Percentiles rank a stretch among this genome's conserved stretches.
phyloP scores from a whole-genome alignment of 1,284 basidiomycete genomes.

The Irpex lacteus region DNA sequence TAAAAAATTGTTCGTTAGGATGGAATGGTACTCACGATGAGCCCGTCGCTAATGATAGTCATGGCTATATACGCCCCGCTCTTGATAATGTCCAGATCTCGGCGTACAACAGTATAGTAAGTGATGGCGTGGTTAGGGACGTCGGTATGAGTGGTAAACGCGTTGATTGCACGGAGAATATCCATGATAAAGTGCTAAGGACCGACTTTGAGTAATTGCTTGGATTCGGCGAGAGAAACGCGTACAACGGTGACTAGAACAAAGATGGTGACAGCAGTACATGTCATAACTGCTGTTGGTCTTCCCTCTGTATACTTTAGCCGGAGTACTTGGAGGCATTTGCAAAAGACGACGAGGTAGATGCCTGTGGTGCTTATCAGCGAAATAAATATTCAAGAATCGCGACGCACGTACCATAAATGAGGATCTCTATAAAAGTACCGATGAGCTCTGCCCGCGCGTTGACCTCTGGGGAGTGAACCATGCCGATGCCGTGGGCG shows the following conservation, averaged over 20 bases:
- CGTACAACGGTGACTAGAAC: constrained; percentile 10
- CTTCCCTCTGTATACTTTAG: constrained; percentile 6
- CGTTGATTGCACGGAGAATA: constrained; percentile 7
- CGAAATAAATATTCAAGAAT: neutral
- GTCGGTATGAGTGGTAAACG: constrained; percentile 12
- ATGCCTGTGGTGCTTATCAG: neutral
- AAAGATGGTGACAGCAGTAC: constrained; percentile 9
- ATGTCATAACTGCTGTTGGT: constrained; percentile 3
- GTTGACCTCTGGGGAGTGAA: neutral
- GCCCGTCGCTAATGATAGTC: constrained; percentile 10
- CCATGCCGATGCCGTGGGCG: neutral
- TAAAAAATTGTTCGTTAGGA: too few species aligned
- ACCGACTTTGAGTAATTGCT: neutral
- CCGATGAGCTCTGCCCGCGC: constrained; percentile 11
- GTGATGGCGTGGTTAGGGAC: constrained; percentile 7
- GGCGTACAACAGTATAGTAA: constrained; percentile 11
- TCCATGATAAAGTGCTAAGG: constrained; percentile 13
- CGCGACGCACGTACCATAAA: constrained; percentile 7
- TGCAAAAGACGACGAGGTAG: constrained; percentile 10
- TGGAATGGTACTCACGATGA: constrained; percentile 6
- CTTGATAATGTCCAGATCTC: constrained; percentile 13
- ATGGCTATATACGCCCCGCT: constrained; percentile 13
- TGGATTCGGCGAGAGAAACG: neutral
- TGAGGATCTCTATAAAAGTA: constrained; percentile 8
- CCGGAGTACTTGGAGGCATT: constrained; percentile 10